Evolutionary conservation across 345 rosid species (phyloP), one percentile per base, ranked within the genome.

Genomic region (Syzygium aromaticum): DNA sequence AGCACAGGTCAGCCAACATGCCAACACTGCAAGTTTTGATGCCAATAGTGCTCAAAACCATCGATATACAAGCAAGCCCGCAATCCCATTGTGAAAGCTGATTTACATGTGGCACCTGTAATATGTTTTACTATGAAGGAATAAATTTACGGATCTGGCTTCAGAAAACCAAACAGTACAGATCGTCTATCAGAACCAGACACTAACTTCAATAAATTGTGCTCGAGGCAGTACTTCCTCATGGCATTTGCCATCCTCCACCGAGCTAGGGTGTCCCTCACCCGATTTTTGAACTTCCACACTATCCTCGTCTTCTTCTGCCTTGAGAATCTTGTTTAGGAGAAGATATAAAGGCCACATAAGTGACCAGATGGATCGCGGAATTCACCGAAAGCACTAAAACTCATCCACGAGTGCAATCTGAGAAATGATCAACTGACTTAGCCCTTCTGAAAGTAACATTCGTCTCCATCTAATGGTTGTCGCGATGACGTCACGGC

Each of bases 41-140:
- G 86, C 99, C 99, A 89, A 92, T 87, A 2, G 95, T 91, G 90
- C 93, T 94, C 92, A 98, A 92, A 89, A 91, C 95, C 99, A 98
- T 96, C 64, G 92, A 90, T 87, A 95, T 94, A 90, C 99, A 98
- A 90, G 99, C 99, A 78, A 96, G 95, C 51, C 99, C 99, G 78
- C 99, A 96, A 87, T 96, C 99, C 99, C 99, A 96, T 40, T 97
- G 93, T 88, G 89, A 92, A 88, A 94, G 88, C 93, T 96, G 99
- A 86, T 93, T 95, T 86, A 95, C 88, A 85, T 95, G 98, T 28
- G 98, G 96, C 54, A 97, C 98, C 99, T 98, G 91, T 33, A 53
- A 51, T 38, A 38, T 38, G 49, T 73, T 73, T 73, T 38, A 73
- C 82, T 73, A 85, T 38, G 73, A 28, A 84, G 88, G 54, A 84